Percentiles rank a stretch among this genome's conserved stretches.
phyloP scores from a whole-genome alignment of 2,329 filamentous ascomycete species.

The Calonectria pseudoturangicola region DNA sequence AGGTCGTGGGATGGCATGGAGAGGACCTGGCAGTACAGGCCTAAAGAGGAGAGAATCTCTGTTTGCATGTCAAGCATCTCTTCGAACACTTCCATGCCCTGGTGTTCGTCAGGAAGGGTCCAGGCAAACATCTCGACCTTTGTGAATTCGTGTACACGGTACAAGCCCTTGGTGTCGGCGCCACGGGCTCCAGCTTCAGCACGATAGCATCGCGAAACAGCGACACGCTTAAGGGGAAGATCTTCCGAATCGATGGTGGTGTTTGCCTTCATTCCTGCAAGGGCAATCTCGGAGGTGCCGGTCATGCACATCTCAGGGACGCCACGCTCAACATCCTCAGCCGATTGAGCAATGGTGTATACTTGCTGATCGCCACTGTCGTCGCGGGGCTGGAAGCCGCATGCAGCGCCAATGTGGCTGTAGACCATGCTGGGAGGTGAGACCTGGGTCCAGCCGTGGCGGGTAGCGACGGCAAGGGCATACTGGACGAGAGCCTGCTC shows the following conservation, averaged over 20 bases:
- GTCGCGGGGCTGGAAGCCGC: conserved; percentile 95
- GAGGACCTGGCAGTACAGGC: conserved; percentile 89
- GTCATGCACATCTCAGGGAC: conserved; percentile 85
- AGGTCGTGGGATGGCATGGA: conserved; percentile 95
- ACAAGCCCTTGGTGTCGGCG: conserved; percentile 93
- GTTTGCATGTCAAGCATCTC: conserved; percentile 93
- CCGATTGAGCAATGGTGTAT: conserved; percentile 83
- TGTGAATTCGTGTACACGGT: conserved; percentile 98
- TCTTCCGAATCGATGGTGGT: conserved; percentile 77
- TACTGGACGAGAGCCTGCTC: conserved; percentile 96
- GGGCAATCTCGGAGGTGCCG: conserved; percentile 94
- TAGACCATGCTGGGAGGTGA: conserved; percentile 94
- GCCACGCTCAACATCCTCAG: conserved; percentile 75
- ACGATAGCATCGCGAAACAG: conserved; percentile 93
- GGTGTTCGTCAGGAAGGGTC: conserved; percentile 76
- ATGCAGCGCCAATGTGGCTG: conserved; percentile 90
- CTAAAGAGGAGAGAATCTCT: conserved; percentile 85
- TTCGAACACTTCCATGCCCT: conserved; percentile 79
- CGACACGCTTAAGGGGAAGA: conserved; percentile 87
- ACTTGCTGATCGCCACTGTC: conserved; percentile 93
- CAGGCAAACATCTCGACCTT: conserved; percentile 99
- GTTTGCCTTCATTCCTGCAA: conserved; percentile 92
- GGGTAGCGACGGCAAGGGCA: conserved; percentile 82
- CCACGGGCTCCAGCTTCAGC: conserved; percentile 95
- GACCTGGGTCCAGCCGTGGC: conserved; percentile 85